Evolutionary conservation across 2,329 filamentous ascomycete genomes (phyloP), one percentile per base, ranked within the genome.

Genomic region (Penicillium concentricum): DNA sequence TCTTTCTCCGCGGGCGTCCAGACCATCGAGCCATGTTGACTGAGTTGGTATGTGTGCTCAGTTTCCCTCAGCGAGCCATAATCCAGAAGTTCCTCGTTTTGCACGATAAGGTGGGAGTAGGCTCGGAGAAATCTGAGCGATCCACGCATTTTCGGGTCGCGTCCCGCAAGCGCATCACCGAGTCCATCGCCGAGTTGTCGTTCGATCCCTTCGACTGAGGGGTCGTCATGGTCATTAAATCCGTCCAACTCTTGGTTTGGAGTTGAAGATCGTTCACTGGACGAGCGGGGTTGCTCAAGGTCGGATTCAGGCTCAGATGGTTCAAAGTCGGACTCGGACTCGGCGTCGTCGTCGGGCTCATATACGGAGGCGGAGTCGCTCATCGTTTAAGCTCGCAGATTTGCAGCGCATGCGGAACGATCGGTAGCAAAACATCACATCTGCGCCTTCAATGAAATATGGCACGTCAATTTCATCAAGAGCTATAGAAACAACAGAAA

Each of bases 1-100:
- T 82, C 77, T 69, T 96, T 96, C 68, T 97, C 92, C 1, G 76
- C 65, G 0, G 81, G 59, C 0, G 83, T 86, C 93, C 93, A 97
- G 12, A 74, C 63, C 0, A 87, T 85, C 26, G 85, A 79, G 22
- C 91, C 92, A 49, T 92, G 76, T 65, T 91, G 89, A 2, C 82
- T 81, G 35, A 76, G 49, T 46, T 71, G 57, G 46, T 55, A 81
- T 2, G 64, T 53, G n/a, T 63, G 57, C 9, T 61, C 54, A 30
- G 42, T 50, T 20, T 58, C 59, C 20, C 49, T 55, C 10, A 39
- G 42, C 30, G 48, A 20, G 15, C 44, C 45, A n/a, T 56, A 52
- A n/a, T 56, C 16, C 16, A 62, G 24, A 28, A 67, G 67, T n/a
- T 79, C 70, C 51, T 88, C 84, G 28, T 84, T 82, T 22, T 76